Percentiles rank a stretch among this genome's conserved stretches.
Evolutionary conservation across 2,329 filamentous ascomycete genomes (phyloP).

Genomic region (Blumeria graminis): DNA sequence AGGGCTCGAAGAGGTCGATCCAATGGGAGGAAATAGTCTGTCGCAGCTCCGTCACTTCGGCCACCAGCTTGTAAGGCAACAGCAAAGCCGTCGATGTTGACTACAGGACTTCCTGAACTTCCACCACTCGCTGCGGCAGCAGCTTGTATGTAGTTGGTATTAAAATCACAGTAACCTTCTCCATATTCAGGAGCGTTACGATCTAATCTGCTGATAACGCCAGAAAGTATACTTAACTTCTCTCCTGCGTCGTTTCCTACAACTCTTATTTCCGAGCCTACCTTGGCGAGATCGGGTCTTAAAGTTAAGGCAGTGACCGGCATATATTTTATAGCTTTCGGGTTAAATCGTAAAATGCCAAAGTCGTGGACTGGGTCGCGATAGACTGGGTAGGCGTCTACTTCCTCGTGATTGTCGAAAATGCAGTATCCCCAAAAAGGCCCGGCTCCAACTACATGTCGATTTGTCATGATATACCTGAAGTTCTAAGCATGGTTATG

Average conservation of each 20-base stretch:
- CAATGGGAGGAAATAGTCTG: conserved; percentile 88
- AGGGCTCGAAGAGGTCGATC: conserved; percentile 76
- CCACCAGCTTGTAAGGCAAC: conserved; percentile 88
- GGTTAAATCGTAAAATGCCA: conserved; percentile 87
- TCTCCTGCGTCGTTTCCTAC: conserved; percentile 97
- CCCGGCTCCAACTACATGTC: conserved; percentile 82
- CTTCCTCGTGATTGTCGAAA: conserved; percentile 95
- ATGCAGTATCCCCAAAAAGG: conserved; percentile 97
- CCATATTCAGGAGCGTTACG: conserved; percentile 95
- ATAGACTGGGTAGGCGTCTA: conserved; percentile 89
- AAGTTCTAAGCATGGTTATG: neutral
- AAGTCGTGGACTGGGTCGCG: conserved; percentile 97
- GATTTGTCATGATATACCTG: conserved; percentile 62
- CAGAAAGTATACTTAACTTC: conserved; percentile 91
- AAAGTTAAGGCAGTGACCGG: conserved; percentile 56
- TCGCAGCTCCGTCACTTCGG: conserved; percentile 79
- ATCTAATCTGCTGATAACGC: conserved; percentile 87
- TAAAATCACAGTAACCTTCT: conserved; percentile 96
- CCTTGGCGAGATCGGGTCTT: conserved; percentile 65
- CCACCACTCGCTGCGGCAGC: conserved; percentile 91
- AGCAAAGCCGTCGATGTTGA: conserved; percentile 80
- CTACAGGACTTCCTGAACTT: conserved; percentile 93
- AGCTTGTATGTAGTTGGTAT: conserved; percentile 86
- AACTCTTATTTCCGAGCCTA: conserved; percentile 84
- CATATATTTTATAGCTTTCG: conserved; percentile 94